Base-by-base conservation (phyloP, 345 rosid genomes). In the Clarkia xantiana region DNA sequence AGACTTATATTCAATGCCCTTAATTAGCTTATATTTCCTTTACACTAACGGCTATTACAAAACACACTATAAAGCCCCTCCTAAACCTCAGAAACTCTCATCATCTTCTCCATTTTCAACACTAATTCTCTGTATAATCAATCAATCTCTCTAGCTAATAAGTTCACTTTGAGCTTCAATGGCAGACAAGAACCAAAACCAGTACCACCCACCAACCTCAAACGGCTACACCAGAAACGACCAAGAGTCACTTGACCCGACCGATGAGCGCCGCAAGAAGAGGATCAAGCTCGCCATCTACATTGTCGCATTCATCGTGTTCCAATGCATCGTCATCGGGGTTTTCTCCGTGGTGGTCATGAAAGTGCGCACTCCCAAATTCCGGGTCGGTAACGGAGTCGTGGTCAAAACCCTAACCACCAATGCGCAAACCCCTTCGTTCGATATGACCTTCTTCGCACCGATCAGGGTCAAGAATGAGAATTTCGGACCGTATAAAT, bases 401-500 rank as follows among this genome's bases (percentile, higher is more conserved):
- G 7, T n/a, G 11, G 18, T 53, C 48, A 14, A 14, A 36, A 22
- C 29, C 53, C 41, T 53, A 17, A 19, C 19, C 14, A 41, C 47
- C 14, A 1, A 3, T 40, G 14, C 2, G 10, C 15, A 25, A 1
- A 6, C 60, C 4, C 38, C 52, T 1, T 59, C 63, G n/a, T 45
- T 47, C 45, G 1, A 13, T 6, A 5, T 40, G 64, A 11, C 1
- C 10, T 51, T 61, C 43, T 4, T 42, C 18, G 64, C 59, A 15
- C 54, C 53, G 8, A 23, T 61, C 49, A 40, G 54, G 45, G 25
- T 61, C 19, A 61, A 61, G 64, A 61, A 61, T 49, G 10, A 23
- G 41, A 61, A 61, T 40, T 61, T 61, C 54, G 64, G 64, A 17
- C 64, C 53, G 17, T 61, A 53, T 52, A 53, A 61, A 34, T 61